phyloP scores from a whole-genome alignment of 2,329 filamentous ascomycete species.

The Neopestalotiopsis rosae region DNA sequence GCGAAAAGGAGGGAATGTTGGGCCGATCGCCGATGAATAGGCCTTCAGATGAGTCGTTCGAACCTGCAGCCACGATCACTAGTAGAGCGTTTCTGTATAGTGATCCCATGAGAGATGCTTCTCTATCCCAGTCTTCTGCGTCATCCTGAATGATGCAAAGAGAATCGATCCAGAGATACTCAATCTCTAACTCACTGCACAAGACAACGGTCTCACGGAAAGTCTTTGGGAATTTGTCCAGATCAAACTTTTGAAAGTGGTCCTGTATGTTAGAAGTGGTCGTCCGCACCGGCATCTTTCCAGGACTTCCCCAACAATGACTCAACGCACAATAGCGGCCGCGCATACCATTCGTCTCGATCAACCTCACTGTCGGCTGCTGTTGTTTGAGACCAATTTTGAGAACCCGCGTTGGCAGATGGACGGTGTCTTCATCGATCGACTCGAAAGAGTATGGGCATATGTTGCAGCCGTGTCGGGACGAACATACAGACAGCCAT shows the following conservation, averaged over 20 bases:
- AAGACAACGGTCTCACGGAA: no score
- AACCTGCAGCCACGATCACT: background rate
- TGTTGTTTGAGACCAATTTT: background rate
- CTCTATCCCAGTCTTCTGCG: no score
- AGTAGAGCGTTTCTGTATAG: no score
- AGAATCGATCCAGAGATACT: no score
- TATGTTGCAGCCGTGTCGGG: background rate
- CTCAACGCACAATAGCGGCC: background rate
- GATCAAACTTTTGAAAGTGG: no score
- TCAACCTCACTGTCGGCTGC: background rate
- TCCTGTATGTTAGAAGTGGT: no score
- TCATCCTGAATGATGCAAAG: no score
- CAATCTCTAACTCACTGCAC: no score
- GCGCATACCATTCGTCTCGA: background rate
- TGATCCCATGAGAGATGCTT: no score
- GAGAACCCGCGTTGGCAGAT: background rate
- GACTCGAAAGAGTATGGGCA: background rate
- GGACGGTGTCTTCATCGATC: background rate
- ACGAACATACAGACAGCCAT: background rate
- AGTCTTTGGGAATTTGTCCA: no score
- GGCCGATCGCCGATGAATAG: background rate
- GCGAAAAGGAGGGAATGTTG: background rate
- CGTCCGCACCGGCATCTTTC: no score
- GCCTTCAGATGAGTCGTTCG: background rate
- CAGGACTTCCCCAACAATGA: no score